Evolutionary conservation across 805 yeast genomes (phyloP).

Genomic region (Kockiozyma suomiensis): DNA sequence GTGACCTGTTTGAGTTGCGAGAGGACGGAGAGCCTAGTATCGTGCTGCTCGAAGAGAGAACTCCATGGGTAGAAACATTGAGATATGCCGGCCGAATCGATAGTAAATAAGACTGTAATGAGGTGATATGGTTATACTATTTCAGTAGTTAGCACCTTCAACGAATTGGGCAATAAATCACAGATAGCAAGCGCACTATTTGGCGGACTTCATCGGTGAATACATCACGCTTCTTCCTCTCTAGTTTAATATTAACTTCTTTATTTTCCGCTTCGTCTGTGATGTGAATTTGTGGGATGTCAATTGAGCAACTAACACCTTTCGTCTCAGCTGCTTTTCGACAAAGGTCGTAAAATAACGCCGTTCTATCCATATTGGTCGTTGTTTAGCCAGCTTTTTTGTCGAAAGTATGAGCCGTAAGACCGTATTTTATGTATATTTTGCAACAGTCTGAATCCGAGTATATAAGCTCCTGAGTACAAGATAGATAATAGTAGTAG

Average conservation of each 20-base stretch:
- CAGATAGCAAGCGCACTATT: conserved; percentile 18
- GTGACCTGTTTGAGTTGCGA: conserved; percentile 1
- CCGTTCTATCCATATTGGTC: conserved; percentile 7
- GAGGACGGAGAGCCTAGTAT: neutral
- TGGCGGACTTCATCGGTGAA: conserved; percentile 20
- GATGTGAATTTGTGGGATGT: neutral
- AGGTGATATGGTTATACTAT: conserved; percentile 26
- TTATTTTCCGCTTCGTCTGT: neutral
- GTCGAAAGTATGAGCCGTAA: too few relatives aligned
- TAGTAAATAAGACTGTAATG: conserved; percentile 12
- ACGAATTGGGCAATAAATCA: neutral
- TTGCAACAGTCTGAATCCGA: too few relatives aligned
- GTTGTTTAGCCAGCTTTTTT: too few relatives aligned
- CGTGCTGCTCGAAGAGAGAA: neutral
- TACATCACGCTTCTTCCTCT: conserved; percentile 1
- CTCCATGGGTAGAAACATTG: conserved; percentile 19
- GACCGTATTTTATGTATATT: too few relatives aligned
- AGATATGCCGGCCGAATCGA: conserved; percentile 26
- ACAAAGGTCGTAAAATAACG: conserved; percentile 19
- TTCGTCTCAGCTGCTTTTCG: conserved; percentile 20
- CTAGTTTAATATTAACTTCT: neutral
- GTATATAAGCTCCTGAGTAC: too few relatives aligned
- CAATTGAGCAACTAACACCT: conserved; percentile 5
- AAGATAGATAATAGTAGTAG: too few relatives aligned
- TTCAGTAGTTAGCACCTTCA: neutral